These are phyloP conservation scores for Harringtonia aguacate DNA, from an alignment of 2,329 filamentous ascomycete genomes.

Conservation along the genomic window DNA sequence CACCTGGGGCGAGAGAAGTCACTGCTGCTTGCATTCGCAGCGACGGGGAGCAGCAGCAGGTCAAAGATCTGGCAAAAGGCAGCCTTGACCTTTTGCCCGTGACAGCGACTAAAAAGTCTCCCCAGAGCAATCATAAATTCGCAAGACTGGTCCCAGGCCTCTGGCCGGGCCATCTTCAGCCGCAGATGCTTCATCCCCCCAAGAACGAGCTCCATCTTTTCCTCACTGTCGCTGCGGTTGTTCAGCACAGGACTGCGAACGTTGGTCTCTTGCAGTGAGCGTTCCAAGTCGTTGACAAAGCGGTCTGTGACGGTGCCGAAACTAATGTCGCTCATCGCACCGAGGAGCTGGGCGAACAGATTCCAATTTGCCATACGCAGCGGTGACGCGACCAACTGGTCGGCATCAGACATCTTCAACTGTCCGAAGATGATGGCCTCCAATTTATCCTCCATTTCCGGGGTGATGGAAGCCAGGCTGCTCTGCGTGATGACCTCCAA, in stretches of 20 bases:
- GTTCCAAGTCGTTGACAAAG: slow-evolving; percentile 72
- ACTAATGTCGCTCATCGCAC: slow-evolving; percentile 92
- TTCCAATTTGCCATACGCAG: slow-evolving; percentile 92
- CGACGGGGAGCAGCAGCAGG: slow-evolving; percentile 75
- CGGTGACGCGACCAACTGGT: slow-evolving; percentile 65
- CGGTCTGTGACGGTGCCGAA: slow-evolving; percentile 75
- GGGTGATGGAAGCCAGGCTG: slow-evolving; percentile 67
- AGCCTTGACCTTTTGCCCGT: slow-evolving; percentile 83
- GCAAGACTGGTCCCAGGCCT: slow-evolving; percentile 76
- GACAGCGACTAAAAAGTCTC: slow-evolving; percentile 71
- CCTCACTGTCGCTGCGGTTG: slow-evolving; percentile 58
- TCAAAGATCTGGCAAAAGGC: slow-evolving; percentile 91
- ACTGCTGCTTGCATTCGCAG: slow-evolving; percentile 62
- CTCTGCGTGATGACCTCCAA: slow-evolving; percentile 93
- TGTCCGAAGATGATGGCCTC: slow-evolving; percentile 97
- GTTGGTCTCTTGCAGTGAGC: slow-evolving; percentile 63
- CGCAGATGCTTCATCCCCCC: slow-evolving; percentile 85
- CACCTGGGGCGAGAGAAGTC: slow-evolving; percentile 76
- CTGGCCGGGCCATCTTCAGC: slow-evolving; percentile 61
- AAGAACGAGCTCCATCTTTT: slow-evolving; percentile 76
- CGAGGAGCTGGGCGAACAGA: slow-evolving; percentile 82
- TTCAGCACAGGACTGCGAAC: slow-evolving; percentile 51
- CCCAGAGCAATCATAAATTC: slow-evolving; percentile 78
- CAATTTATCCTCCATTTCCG: slow-evolving; percentile 87
- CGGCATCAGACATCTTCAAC: slow-evolving; percentile 76